phyloP scores from a whole-genome alignment of 2,329 filamentous ascomycete genomes.

The Beauveria pseudobassiana region DNA sequence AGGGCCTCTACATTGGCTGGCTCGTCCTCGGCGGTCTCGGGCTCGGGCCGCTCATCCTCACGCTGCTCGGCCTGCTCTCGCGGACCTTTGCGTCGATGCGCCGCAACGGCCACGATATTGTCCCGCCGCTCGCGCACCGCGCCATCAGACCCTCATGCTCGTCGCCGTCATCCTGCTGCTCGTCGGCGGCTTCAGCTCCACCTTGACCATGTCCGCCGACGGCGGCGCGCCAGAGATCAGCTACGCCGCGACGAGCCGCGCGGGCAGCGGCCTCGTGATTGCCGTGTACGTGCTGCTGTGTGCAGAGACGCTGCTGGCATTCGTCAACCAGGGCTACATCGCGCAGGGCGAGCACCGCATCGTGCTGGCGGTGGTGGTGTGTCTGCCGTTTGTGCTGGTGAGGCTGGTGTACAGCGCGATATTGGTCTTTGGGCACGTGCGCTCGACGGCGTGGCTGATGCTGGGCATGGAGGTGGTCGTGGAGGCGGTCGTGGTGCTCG shows the following conservation, averaged over 20 bases:
- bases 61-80: conserved; percentile 25
- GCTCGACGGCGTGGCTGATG: conserved; percentile 23
- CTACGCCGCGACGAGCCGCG: conserved; percentile 22
- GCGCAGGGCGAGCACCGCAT: conserved; percentile 48
- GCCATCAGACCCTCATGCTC: conserved; percentile 35
- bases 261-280: conserved; percentile 24
- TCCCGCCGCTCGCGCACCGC: conserved; percentile 23
- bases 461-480: conserved; percentile 25
- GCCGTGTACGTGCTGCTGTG: conserved; percentile 33
- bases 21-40: conserved; percentile 25
- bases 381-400: conserved; percentile 27
- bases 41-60: conserved; percentile 40
- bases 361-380: conserved; percentile 33
- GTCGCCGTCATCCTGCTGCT: conserved; percentile 30
- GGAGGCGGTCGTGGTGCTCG: conserved; percentile 26
- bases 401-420: conserved; percentile 24
- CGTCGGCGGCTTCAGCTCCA: conserved; percentile 21
- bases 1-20: conserved; percentile 26
- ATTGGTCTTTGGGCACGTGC: conserved; percentile 22
- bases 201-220: conserved; percentile 18
- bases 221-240: conserved; percentile 17
- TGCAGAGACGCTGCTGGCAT: conserved; percentile 30
- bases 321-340: conserved; percentile 30
- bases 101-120: conserved; percentile 23
- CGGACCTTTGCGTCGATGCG: conserved; percentile 41